Conservation (phyloP, 768 basidiomycete genomes). For the Psilocybe azurescens region DNA sequence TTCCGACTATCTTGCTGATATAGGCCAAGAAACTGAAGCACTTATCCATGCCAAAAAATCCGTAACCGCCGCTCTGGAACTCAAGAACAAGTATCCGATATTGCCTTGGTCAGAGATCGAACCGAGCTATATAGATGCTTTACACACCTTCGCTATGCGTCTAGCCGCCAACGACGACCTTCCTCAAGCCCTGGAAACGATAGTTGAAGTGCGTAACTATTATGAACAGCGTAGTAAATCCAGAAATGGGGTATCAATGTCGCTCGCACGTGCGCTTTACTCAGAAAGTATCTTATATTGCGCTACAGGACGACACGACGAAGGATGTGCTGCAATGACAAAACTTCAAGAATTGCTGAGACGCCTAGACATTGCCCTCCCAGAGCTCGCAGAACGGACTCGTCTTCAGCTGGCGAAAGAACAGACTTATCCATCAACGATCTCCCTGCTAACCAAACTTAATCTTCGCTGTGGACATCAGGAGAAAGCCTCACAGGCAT, state of each 20-base stretch:
- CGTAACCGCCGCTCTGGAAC: slow-evolving; percentile 3
- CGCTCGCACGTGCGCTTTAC: slow-evolving; percentile 1
- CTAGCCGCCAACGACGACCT: slow-evolving; percentile 8
- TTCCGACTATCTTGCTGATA: slow-evolving; percentile 6
- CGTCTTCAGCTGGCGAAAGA: slow-evolving; percentile 9
- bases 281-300: slow-evolving; percentile 7
- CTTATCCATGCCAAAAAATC: slow-evolving; percentile 9
- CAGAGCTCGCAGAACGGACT: slow-evolving; percentile 9
- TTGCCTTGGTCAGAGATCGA: slow-evolving; percentile 17
- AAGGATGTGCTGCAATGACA: slow-evolving; percentile 4
- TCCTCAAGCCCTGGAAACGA: not conserved
- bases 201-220: slow-evolving; percentile 8
- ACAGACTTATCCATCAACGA: slow-evolving; percentile 8
- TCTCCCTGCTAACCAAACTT: slow-evolving; percentile 4
- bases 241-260: slow-evolving; percentile 1
- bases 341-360: slow-evolving; percentile 11
- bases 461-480: not conserved
- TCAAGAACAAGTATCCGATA: slow-evolving; percentile 6
- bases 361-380: slow-evolving; percentile 4
- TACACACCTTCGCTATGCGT: slow-evolving; percentile 7
- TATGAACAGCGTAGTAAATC: not conserved
- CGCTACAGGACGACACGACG: slow-evolving; percentile 6
- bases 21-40: slow-evolving; percentile 9
- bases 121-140: slow-evolving; percentile 6
- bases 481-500: not conserved